Evolutionary conservation across 805 yeast genomes (phyloP), one percentile per base, ranked within the genome.

Genomic region (Hanseniaspora clermontiae): DNA sequence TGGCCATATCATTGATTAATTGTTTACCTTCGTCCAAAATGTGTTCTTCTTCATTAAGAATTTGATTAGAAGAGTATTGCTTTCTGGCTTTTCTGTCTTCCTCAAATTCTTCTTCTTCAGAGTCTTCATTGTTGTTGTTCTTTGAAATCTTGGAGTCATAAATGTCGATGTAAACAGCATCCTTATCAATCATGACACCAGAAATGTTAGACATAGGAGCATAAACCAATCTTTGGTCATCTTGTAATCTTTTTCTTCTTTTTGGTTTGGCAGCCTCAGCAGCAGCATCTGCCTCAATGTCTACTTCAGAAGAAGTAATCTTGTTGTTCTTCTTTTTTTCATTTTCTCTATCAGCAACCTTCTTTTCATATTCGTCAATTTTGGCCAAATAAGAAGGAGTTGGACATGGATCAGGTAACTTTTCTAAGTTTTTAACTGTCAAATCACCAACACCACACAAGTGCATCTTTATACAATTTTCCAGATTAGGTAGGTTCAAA

Each of bases 171-270:
- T 90, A 93, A 2, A 93, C 98, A 9, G 98, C 96, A 73, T 93
- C 99, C 66, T 85, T 90, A 72, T 93, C 99, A 59, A 93, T 88
- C 61, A 93, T 74, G 39, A 93, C 95, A 68, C 99, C 99, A 57
- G 97, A 97, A n/a, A 93, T 96, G 70, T 93, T 97, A 49, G 97
- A 87, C 99, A 93, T 93, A 51, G 99, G 99, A 0, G 98, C 99
- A 69, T 95, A 93, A 2, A 93, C 88, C 61, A 88, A 80, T 68
- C 90, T 93, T 67, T 88, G 95, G 63, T 84, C 87, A 65, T 93
- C 98, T 61, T 93, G 97, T 55, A 93, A 78, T 66, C 97, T 79
- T 67, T 88, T 87, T 65, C 97, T 78, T 68, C 96, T 82, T 63
- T 95, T 78, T 59, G 96, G 80, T 2, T 82, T 77, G 36, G 77